These are phyloP conservation scores for Skeletonema marinoi DNA, from an alignment of 108 stramenopile genomes.

Conservation along the genomic window DNA sequence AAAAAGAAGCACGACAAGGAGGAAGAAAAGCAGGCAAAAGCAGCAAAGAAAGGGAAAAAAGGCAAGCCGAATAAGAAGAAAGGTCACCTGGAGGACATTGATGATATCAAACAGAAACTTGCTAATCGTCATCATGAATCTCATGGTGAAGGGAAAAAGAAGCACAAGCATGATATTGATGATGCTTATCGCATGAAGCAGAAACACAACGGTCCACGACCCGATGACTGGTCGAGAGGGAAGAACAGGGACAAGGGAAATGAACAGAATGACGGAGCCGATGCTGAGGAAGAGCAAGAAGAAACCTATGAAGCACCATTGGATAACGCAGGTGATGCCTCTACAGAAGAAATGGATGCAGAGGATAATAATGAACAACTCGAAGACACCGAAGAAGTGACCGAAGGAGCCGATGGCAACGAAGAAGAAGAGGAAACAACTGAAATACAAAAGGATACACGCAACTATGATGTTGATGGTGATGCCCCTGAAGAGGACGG, in stretches of 20 bases:
- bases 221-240: background rate
- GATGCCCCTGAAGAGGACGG: background rate
- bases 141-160: conserved; percentile 2
- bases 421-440: background rate
- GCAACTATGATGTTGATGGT: no score
- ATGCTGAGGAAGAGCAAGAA: background rate
- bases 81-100: conserved; percentile 16
- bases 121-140: conserved; percentile 15
- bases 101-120: conserved; percentile 24
- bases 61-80: background rate
- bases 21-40: conserved; percentile 24
- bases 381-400: no score
- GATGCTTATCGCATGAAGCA: background rate
- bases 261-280: background rate
- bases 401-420: background rate
- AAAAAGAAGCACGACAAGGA: conserved; percentile 6
- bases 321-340: background rate
- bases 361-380: background rate
- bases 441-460: no score
- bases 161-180: background rate
- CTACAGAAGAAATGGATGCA: background rate
- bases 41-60: conserved; percentile 6
- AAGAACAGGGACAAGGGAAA: background rate
- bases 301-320: background rate
- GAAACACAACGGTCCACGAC: background rate